Percentiles rank a stretch among this genome's conserved stretches.
Conservation (phyloP, 2,329 filamentous ascomycete species). For the Raffaelea deltoideospora region DNA sequence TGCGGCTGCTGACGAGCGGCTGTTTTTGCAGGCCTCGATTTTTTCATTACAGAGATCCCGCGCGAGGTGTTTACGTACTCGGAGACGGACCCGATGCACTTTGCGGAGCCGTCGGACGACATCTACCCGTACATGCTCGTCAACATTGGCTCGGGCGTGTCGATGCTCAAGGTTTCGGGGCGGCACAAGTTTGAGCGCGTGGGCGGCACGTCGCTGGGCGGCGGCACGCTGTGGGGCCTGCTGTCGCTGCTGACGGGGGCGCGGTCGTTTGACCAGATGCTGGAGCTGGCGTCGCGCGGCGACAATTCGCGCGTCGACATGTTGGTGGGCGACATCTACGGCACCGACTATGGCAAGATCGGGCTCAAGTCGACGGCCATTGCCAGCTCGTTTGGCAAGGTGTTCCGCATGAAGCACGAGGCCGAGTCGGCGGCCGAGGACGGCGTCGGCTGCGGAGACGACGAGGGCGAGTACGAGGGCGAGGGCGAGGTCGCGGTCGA, state of each 20-base stretch:
- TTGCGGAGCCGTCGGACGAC: constrained; percentile 45
- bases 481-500: constrained; percentile 51
- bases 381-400: constrained; percentile 90
- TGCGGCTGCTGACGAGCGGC: too few relatives aligned
- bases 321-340: constrained; percentile 96
- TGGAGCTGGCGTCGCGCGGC: constrained; percentile 75
- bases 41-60: constrained; percentile 97
- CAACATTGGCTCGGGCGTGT: constrained; percentile 94
- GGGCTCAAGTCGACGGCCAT: constrained; percentile 92
- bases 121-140: constrained; percentile 96
- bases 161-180: constrained; percentile 91
- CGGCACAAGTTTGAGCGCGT: constrained; percentile 78
- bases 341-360: constrained; percentile 89
- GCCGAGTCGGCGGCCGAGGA: constrained; percentile 70
- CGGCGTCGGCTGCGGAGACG: constrained; percentile 36
- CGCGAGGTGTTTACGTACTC: constrained; percentile 95
- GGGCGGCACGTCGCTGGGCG: constrained; percentile 85
- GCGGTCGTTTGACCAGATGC: constrained; percentile 93
- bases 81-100: constrained; percentile 80
- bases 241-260: constrained; percentile 86
- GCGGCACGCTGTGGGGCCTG: constrained; percentile 94
- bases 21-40: constrained; percentile 89
- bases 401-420: constrained; percentile 80
- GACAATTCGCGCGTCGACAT: constrained; percentile 93
- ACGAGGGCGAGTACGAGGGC: too few relatives aligned